Evolutionary conservation across 148 eudicot genomes (phyloP).

Genomic region (Chenopodium album): DNA sequence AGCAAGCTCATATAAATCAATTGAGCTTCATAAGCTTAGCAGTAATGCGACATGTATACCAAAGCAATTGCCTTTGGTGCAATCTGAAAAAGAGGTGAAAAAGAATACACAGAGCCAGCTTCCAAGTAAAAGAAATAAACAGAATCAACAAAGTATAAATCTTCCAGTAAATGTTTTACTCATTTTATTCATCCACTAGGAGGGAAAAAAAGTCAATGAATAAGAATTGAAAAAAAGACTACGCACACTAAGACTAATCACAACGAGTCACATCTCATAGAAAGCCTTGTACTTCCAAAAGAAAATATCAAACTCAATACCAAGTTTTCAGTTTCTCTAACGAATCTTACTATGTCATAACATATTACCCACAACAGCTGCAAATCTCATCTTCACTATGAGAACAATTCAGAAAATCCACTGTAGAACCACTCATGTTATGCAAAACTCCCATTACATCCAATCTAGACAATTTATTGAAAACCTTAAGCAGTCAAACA

Average conservation of each 20-base stretch:
- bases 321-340: too few relatives aligned
- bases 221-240: neutral
- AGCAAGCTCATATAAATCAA: neutral
- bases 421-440: neutral
- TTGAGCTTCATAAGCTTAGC: neutral
- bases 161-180: neutral
- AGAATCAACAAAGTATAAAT: neutral
- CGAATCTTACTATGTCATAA: too few relatives aligned
- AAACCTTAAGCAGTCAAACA: neutral
- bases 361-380: neutral
- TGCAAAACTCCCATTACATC: neutral
- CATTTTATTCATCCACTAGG: neutral
- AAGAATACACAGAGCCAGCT: neutral
- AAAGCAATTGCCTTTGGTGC: neutral
- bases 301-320: neutral
- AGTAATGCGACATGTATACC: neutral
- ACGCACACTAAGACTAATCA: neutral
- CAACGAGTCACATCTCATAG: neutral
- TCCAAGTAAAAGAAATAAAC: neutral
- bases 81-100: neutral
- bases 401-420: neutral
- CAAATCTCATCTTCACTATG: neutral
- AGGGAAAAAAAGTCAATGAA: neutral
- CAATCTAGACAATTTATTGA: neutral
- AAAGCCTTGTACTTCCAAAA: neutral